Percentiles rank a stretch among this genome's conserved stretches.
phyloP scores from a whole-genome alignment of 345 rosid species.

The Mangifera indica region DNA sequence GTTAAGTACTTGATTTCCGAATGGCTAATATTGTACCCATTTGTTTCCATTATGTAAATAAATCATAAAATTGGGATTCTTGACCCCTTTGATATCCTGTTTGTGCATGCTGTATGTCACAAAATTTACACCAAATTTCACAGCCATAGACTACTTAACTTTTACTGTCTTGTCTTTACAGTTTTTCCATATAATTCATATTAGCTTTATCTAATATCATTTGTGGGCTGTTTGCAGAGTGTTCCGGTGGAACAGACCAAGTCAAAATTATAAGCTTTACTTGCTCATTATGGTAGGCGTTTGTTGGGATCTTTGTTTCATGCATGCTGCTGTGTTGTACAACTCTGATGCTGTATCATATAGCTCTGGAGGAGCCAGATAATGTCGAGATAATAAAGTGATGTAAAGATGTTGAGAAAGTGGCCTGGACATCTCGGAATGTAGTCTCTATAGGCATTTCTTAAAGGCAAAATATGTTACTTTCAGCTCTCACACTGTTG shows the following conservation, averaged over 20 bases:
- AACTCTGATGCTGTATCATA: not conserved
- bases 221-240: slow-evolving; percentile 49
- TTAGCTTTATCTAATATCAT: not conserved
- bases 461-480: not conserved
- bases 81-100: not conserved
- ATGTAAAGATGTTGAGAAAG: not conserved
- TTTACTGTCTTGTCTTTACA: not conserved
- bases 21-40: too few species aligned
- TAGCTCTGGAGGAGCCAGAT: not conserved
- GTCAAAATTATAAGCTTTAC: slow-evolving; percentile 37
- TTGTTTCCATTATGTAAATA: not conserved
- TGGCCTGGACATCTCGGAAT: not conserved
- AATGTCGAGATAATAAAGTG: slow-evolving; percentile 3
- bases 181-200: not conserved
- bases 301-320: not conserved
- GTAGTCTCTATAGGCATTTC: not conserved
- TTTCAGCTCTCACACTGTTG: not conserved
- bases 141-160: not conserved
- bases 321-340: not conserved
- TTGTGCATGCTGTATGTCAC: not conserved
- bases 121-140: not conserved
- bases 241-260: slow-evolving; percentile 45
- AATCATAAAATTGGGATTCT: not conserved
- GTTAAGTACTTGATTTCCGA: not conserved
- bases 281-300: not conserved